Percentiles rank a stretch among this genome's conserved stretches.
Conservation (phyloP, 73 alveolate genomes). For the Symbiodinium pilosum region DNA sequence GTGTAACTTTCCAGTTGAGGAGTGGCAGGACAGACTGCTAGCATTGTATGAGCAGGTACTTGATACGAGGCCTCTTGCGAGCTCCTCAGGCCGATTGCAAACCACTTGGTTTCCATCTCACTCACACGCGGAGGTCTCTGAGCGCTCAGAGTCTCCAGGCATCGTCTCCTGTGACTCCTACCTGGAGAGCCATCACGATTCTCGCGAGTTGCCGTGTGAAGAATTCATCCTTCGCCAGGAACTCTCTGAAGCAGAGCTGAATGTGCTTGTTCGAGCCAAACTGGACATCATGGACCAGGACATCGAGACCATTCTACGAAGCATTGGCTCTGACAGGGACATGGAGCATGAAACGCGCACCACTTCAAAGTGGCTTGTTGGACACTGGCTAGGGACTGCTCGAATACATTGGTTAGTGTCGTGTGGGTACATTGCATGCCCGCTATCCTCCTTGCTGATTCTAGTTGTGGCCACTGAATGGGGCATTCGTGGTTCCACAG, state of each 20-base stretch:
- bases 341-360: constrained; percentile 31
- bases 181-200: neutral
- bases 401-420: constrained; percentile 69
- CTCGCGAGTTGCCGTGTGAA: neutral
- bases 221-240: constrained; percentile 78
- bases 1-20: constrained; percentile 57
- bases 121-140: neutral
- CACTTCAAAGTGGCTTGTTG: constrained; percentile 29
- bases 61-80: neutral
- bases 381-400: constrained; percentile 36
- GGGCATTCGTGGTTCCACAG: constrained; percentile 78
- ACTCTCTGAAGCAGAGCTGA: constrained; percentile 50
- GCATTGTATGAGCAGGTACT: neutral
- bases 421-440: constrained; percentile 74
- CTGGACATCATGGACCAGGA: neutral
- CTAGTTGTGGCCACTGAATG: constrained; percentile 81
- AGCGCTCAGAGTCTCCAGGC: neutral
- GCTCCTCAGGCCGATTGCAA: neutral
- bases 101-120: neutral
- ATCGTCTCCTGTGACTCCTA: neutral
- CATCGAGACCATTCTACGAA: constrained; percentile 33
- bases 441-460: constrained; percentile 40
- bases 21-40: constrained; percentile 23
- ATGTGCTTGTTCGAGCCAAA: neutral
- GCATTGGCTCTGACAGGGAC: constrained; percentile 47